phyloP scores from a whole-genome alignment of 2,329 filamentous ascomycete species.

The Xylogone sp. region DNA sequence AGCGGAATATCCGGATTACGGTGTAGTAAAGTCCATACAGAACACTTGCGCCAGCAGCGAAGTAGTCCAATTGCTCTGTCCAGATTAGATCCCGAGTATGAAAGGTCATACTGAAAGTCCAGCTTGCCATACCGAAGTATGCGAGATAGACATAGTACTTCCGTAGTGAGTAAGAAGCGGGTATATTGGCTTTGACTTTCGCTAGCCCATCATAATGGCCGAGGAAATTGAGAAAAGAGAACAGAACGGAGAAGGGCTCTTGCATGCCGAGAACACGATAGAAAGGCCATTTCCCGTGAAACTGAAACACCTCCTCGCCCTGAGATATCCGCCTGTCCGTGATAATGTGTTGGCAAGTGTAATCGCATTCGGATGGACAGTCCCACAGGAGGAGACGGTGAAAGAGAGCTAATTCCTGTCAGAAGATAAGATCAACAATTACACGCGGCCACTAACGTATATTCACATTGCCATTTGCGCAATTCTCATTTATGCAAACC shows the following conservation, averaged over 20 bases:
- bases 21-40: constrained; percentile 90
- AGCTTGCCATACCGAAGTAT: constrained; percentile 76
- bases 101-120: constrained; percentile 87
- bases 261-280: constrained; percentile 86
- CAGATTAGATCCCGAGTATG: constrained; percentile 81
- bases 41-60: constrained; percentile 84
- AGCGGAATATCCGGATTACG: constrained; percentile 74
- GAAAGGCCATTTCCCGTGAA: constrained; percentile 99
- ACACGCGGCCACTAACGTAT: constrained; percentile 61
- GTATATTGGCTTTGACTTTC: constrained; percentile 67
- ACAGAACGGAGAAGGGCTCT: constrained; percentile 90
- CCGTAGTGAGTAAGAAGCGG: constrained; percentile 68
- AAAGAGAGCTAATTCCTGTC: constrained; percentile 60
- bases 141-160: constrained; percentile 79
- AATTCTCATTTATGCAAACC: constrained; percentile 81
- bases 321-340: constrained; percentile 67
- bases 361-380: constrained; percentile 93
- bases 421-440: constrained; percentile 3
- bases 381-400: constrained; percentile 88
- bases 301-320: constrained; percentile 74
- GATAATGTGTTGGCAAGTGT: constrained; percentile 92
- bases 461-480: constrained; percentile 58
- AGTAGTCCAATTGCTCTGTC: constrained; percentile 96
- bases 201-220: constrained; percentile 77
- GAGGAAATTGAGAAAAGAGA: constrained; percentile 86